Conservation (phyloP, 1,139 yeast species). For the Debaryomyces fabryi region DNA sequence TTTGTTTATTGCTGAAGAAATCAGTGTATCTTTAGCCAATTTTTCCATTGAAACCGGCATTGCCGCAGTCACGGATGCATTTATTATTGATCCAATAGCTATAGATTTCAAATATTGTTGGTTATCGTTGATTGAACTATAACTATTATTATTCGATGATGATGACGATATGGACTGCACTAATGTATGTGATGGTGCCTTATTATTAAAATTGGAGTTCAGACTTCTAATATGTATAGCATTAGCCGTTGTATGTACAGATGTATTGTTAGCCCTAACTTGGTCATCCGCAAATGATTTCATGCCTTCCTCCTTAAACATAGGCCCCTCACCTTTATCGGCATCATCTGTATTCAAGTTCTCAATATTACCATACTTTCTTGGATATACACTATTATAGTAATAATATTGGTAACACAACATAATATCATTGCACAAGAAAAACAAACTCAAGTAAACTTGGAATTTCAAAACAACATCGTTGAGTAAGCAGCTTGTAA, state of each 20-base stretch:
- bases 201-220: constrained; percentile 6
- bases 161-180: constrained; percentile 18
- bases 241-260: constrained; percentile 13
- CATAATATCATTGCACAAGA: constrained; percentile 45
- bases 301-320: not conserved
- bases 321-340: not conserved
- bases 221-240: constrained; percentile 19
- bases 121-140: constrained; percentile 27
- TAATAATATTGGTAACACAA: constrained; percentile 52
- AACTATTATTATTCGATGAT: constrained; percentile 22
- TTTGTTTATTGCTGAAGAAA: constrained; percentile 6
- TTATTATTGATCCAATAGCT: constrained; percentile 25
- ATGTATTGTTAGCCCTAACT: constrained; percentile 9
- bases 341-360: not conserved
- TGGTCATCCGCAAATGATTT: not conserved
- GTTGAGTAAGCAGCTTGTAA: constrained; percentile 79
- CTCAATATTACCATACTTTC: constrained; percentile 10
- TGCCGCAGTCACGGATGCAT: constrained; percentile 28
- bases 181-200: constrained; percentile 10
- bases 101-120: constrained; percentile 14
- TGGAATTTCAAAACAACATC: constrained; percentile 76
- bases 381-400: constrained; percentile 52
- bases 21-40: not conserved
- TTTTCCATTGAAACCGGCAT: constrained; percentile 16
- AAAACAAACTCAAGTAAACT: constrained; percentile 71